phyloP scores from a whole-genome alignment of 768 basidiomycete species.

The Mrakia hoshinonis region DNA sequence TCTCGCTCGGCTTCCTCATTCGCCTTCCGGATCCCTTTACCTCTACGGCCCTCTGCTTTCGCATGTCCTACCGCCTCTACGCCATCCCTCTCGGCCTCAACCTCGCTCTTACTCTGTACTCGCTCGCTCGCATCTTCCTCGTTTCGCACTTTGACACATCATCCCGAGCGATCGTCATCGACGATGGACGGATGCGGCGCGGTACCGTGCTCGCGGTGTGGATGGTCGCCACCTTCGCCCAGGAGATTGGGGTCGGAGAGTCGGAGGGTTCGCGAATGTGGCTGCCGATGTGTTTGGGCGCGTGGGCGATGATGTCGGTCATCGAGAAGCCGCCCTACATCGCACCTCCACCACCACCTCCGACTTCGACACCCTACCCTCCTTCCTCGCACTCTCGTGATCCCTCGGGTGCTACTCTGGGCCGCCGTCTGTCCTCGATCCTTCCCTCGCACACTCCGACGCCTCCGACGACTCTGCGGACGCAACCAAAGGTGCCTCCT shows the following conservation, averaged over 20 bases:
- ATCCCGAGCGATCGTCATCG: not conserved
- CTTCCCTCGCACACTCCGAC: too few species aligned
- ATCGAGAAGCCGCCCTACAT: too few species aligned
- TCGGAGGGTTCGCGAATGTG: not conserved
- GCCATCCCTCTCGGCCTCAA: constrained; percentile 3
- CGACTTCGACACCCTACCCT: not conserved
- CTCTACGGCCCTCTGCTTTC: not conserved
- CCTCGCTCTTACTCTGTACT: not conserved
- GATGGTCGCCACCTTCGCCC: not conserved
- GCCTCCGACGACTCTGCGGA: too few species aligned
- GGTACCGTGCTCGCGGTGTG: not conserved
- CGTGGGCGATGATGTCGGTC: not conserved
- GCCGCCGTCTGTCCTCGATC: too few species aligned
- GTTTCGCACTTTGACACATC: not conserved
- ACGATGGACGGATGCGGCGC: not conserved
- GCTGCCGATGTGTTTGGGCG: not conserved
- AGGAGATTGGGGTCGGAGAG: not conserved
- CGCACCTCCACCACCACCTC: too few species aligned
- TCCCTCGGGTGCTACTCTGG: too few species aligned
- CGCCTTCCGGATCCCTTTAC: not conserved
- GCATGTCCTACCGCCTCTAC: not conserved
- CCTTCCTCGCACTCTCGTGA: too few species aligned
- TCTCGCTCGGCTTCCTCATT: not conserved
- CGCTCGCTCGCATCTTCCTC: not conserved
- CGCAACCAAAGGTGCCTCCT: too few species aligned